phyloP scores from a whole-genome alignment of 2,329 filamentous ascomycete species.

The Akanthomyces lecanii region DNA sequence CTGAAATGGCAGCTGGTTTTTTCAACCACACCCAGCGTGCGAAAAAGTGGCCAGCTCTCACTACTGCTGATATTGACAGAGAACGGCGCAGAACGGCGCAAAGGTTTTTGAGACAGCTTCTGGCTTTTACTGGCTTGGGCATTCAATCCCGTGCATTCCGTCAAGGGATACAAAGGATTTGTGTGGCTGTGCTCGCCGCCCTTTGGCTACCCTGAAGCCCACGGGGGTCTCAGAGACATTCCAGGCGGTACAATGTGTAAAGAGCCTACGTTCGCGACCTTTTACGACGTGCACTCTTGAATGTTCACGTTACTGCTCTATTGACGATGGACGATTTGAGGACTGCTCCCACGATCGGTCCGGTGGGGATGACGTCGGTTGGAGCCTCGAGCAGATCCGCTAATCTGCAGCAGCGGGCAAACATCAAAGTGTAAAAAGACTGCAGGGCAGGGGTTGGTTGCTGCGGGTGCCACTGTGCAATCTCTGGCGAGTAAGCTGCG shows the following conservation, averaged over 20 bases:
- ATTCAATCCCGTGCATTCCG: not conserved
- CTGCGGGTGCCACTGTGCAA: not conserved
- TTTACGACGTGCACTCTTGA: not conserved
- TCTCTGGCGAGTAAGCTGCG: not conserved
- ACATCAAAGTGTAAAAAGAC: not conserved
- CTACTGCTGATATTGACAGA: not conserved
- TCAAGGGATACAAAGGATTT: not conserved
- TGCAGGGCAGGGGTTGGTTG: not conserved
- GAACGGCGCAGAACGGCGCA: not conserved
- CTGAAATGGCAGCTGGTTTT: not conserved
- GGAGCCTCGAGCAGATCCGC: not conserved
- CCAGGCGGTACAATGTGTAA: not conserved
- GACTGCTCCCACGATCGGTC: too few relatives aligned
- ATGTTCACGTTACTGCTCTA: not conserved
- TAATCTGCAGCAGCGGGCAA: not conserved
- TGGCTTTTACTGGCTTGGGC: not conserved
- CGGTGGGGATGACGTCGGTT: not conserved
- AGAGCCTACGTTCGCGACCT: not conserved
- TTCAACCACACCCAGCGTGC: not conserved
- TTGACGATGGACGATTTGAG: not conserved
- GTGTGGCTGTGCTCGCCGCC: not conserved
- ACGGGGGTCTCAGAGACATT: conserved; percentile 5
- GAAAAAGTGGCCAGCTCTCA: not conserved
- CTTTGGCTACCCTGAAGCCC: not conserved
- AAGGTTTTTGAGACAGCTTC: not conserved